Percentiles rank a stretch among this genome's conserved stretches.
These are phyloP conservation scores for Alternaria angustiovoidea DNA, from an alignment of 2,329 filamentous ascomycete genomes.

Conservation along the genomic window DNA sequence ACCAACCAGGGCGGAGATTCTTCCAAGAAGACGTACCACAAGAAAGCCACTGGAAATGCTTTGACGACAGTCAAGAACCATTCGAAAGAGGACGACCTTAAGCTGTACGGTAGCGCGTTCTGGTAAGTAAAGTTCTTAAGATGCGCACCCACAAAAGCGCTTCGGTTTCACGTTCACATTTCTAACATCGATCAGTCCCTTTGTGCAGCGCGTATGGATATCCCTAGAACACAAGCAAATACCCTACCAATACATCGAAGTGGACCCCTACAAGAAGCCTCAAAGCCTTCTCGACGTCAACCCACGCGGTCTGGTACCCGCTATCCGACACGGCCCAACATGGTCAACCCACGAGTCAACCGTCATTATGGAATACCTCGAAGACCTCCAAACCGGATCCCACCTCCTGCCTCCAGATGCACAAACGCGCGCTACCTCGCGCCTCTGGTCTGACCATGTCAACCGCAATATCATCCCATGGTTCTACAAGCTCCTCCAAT, in stretches of 20 bases:
- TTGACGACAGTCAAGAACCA: conserved; percentile 74
- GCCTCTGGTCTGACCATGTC: conserved; percentile 83
- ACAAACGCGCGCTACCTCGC: conserved; percentile 74
- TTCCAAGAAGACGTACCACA: conserved; percentile 71
- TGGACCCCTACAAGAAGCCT: conserved; percentile 80
- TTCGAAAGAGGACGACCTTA: conserved; percentile 73
- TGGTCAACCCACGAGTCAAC: conserved; percentile 85
- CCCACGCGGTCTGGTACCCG: conserved; percentile 77
- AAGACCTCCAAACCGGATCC: conserved; percentile 71
- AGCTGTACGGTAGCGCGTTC: conserved; percentile 83
- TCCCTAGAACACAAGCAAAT: conserved; percentile 81
- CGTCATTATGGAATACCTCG: conserved; percentile 88
- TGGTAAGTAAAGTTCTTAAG: conserved; percentile 64
- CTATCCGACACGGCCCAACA: conserved; percentile 73
- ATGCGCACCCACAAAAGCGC: background rate
- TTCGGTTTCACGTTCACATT: conserved; percentile 21
- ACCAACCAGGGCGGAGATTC: conserved; percentile 58
- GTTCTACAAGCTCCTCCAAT: conserved; percentile 78
- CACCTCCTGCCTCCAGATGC: conserved; percentile 72
- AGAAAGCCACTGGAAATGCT: conserved; percentile 76
- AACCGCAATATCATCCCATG: conserved; percentile 77
- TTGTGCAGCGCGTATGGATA: conserved; percentile 90
- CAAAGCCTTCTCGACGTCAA: conserved; percentile 77
- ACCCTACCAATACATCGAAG: conserved; percentile 85
- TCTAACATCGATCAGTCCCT: conserved; percentile 65